Evolutionary conservation across 2,329 filamentous ascomycete genomes (phyloP).

Genomic region (Drechslerella coelobrocha): DNA sequence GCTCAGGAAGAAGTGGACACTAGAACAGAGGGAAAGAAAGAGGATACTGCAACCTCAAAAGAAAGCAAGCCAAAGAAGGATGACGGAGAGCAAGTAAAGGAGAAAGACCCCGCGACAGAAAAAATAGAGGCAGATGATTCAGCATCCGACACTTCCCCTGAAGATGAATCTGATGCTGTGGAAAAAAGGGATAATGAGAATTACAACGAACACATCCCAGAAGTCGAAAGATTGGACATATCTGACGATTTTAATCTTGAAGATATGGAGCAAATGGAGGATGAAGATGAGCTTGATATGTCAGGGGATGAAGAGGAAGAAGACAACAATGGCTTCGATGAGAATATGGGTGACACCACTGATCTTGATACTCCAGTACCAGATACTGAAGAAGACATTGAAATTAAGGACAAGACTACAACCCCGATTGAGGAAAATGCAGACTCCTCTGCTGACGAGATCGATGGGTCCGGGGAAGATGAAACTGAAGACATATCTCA

Average conservation of each 20-base stretch:
- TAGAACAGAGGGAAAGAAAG: constrained; percentile 53
- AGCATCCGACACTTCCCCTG: constrained; percentile 24
- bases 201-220: constrained; percentile 76
- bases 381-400: constrained; percentile 61
- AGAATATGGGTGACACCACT: constrained; percentile 55
- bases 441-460: constrained; percentile 63
- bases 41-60: constrained; percentile 56
- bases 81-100: constrained; percentile 56
- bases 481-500: constrained; percentile 16
- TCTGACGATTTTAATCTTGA: constrained; percentile 89
- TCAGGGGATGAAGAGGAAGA: constrained; percentile 68
- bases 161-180: constrained; percentile 52
- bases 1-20: constrained; percentile 63
- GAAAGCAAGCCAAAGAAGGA: constrained; percentile 58
- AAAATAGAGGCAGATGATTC: constrained; percentile 66
- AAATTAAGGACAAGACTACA: constrained; percentile 63
- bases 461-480: constrained; percentile 58
- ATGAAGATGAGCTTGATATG: constrained; percentile 64
- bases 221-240: constrained; percentile 80
- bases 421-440: constrained; percentile 62
- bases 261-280: constrained; percentile 66
- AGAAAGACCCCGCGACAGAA: constrained; percentile 69
- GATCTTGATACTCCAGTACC: constrained; percentile 61
- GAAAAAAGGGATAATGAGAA: constrained; percentile 71
- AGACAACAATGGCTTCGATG: constrained; percentile 59